Evolutionary conservation across 2,329 filamentous ascomycete species (phyloP).

Genomic region (Alternaria incomplexa): DNA sequence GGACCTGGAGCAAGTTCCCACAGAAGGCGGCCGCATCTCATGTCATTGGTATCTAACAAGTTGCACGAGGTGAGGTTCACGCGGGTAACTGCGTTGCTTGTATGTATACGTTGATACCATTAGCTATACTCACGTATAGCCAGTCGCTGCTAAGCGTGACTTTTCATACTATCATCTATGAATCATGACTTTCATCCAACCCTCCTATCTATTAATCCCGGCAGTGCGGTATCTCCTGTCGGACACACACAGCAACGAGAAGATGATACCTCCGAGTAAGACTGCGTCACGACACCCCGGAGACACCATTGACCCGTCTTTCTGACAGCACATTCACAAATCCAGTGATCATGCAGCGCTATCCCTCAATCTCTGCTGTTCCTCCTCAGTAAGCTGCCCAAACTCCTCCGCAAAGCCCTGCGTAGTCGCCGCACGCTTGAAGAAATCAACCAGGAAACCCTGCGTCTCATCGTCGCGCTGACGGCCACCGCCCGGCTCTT

Average conservation of each 20-base stretch:
- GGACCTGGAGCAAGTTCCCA: no score
- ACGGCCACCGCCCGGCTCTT: conserved; percentile 59
- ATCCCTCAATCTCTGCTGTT: conserved; percentile 59
- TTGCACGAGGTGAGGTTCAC: no score
- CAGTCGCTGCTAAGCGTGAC: neutral
- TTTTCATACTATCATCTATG: neutral
- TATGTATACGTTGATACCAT: neutral
- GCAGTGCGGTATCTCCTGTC: neutral
- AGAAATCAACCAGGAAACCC: conserved; percentile 82
- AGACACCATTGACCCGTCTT: no score
- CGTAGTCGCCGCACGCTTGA: conserved; percentile 63
- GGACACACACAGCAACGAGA: neutral
- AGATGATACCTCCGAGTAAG: no score
- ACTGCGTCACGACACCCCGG: no score
- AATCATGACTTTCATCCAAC: neutral
- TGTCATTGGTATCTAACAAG: no score
- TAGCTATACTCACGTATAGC: neutral
- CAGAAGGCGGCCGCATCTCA: no score
- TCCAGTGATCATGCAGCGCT: conserved; percentile 16
- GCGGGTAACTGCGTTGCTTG: neutral
- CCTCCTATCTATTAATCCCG: neutral
- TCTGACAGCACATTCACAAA: no score
- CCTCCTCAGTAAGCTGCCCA: conserved; percentile 58
- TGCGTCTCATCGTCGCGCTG: conserved; percentile 90
- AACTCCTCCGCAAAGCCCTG: conserved; percentile 63